Evolutionary conservation across 805 yeast species (phyloP).

Genomic region (Ascoidea tarda): DNA sequence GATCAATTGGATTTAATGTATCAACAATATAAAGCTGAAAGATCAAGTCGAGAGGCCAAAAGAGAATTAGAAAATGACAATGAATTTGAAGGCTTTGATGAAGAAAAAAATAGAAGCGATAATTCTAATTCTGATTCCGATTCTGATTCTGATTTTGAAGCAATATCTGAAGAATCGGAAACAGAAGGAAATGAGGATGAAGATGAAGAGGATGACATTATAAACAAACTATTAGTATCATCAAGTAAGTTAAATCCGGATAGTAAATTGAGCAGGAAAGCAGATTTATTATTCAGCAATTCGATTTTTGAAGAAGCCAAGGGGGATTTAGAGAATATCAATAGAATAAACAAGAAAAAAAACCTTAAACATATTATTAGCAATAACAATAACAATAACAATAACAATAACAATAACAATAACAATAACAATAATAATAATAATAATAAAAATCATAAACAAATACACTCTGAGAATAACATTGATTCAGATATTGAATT

Average conservation of each 20-base stretch:
- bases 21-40: conserved; percentile 46
- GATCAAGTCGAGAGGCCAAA: conserved; percentile 54
- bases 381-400: no score
- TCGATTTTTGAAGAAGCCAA: conserved; percentile 37
- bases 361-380: no score
- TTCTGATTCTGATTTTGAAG: neutral
- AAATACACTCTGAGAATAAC: conserved; percentile 3
- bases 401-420: no score
- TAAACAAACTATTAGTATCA: conserved; percentile 34
- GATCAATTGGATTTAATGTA: conserved; percentile 78
- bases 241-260: conserved; percentile 23
- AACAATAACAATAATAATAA: no score
- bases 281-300: conserved; percentile 33
- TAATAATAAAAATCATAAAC: no score
- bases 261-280: conserved; percentile 23
- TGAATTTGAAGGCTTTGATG: conserved; percentile 19
- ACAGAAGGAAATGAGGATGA: conserved; percentile 68
- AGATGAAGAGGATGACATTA: conserved; percentile 67
- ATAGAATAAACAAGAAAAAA: no score
- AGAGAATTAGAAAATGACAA: conserved; percentile 61
- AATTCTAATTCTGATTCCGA: neutral
- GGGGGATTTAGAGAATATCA: conserved; percentile 16
- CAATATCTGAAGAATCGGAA: conserved; percentile 7
- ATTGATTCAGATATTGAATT: conserved; percentile 9
- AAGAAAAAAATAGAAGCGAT: neutral